Percentiles rank a stretch among this genome's conserved stretches.
These are phyloP conservation scores for Kwoniella heveanensis DNA, from an alignment of 768 basidiomycete species.

Conservation along the genomic window DNA sequence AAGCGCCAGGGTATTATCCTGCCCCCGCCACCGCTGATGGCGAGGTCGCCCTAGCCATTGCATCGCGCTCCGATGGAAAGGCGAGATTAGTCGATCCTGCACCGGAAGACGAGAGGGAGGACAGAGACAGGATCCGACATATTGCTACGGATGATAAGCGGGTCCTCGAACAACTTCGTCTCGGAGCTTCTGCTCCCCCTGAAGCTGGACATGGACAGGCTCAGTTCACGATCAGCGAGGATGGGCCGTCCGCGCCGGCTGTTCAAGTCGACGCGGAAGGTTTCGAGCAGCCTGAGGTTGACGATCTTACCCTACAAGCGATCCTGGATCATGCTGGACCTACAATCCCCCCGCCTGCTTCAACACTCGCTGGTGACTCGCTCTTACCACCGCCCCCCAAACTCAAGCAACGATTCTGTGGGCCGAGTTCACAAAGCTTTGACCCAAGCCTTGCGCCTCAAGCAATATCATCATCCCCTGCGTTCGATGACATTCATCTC, in stretches of 20 bases:
- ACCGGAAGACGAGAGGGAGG: constrained; percentile 16
- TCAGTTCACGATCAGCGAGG: neutral
- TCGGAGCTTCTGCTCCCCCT: constrained; percentile 47
- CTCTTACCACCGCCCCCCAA: constrained; percentile 23
- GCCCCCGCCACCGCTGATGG: constrained; percentile 52
- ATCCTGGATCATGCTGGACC: neutral
- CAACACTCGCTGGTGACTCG: neutral
- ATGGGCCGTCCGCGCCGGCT: constrained; percentile 39
- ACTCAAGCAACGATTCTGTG: constrained; percentile 18
- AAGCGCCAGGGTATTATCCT: constrained; percentile 52
- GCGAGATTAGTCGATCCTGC: constrained; percentile 24
- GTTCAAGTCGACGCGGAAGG: constrained; percentile 52
- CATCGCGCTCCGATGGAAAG: constrained; percentile 39
- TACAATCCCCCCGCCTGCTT: constrained; percentile 3
- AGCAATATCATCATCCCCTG: constrained; percentile 3
- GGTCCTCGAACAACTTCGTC: constrained; percentile 46
- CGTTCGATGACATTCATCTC: constrained; percentile 6
- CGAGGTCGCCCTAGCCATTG: constrained; percentile 50
- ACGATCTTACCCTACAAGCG: constrained; percentile 3
- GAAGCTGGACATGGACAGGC: neutral
- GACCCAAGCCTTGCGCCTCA: too few species aligned
- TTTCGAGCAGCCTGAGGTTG: constrained; percentile 42
- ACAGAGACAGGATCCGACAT: constrained; percentile 32
- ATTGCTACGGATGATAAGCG: constrained; percentile 55
- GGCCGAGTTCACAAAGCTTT: too few species aligned